Percentiles rank a stretch among this genome's conserved stretches.
These are phyloP conservation scores for Tricladium varicosporioides DNA, from an alignment of 2,329 filamentous ascomycete species.

Conservation along the genomic window DNA sequence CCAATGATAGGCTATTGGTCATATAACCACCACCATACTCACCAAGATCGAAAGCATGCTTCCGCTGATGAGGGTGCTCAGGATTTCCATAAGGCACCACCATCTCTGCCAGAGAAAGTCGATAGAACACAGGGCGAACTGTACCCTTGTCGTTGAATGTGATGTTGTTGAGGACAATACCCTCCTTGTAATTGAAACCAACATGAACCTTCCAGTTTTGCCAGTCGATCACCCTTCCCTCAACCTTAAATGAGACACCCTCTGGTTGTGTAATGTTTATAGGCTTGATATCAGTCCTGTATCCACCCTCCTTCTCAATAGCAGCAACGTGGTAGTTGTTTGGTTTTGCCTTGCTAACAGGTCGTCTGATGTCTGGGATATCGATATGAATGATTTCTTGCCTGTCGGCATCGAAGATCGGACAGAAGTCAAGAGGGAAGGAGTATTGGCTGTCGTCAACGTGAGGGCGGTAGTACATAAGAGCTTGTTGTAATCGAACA, in stretches of 20 bases:
- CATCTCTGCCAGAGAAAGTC: slow-evolving; percentile 89
- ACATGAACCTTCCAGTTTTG: slow-evolving; percentile 93
- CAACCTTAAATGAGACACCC: slow-evolving; percentile 80
- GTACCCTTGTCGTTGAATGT: slow-evolving; percentile 82
- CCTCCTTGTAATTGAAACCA: slow-evolving; percentile 93
- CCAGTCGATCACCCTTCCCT: slow-evolving; percentile 75
- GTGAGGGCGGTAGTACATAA: slow-evolving; percentile 93
- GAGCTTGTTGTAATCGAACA: slow-evolving; percentile 80
- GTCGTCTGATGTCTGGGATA: slow-evolving; percentile 73
- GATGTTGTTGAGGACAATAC: slow-evolving; percentile 86
- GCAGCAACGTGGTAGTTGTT: slow-evolving; percentile 78
- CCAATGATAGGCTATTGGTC: slow-evolving; percentile 73
- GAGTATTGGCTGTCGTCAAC: slow-evolving; percentile 87
- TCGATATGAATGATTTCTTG: slow-evolving; percentile 51
- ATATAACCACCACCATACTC: slow-evolving; percentile 83
- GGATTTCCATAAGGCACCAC: slow-evolving; percentile 87
- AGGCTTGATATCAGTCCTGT: slow-evolving; percentile 76
- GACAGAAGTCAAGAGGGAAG: slow-evolving; percentile 90
- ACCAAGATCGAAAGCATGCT: slow-evolving; percentile 78
- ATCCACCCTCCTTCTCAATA: slow-evolving; percentile 73
- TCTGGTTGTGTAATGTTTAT: slow-evolving; percentile 86
- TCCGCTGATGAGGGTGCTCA: slow-evolving; percentile 75
- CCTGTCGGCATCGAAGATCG: slow-evolving; percentile 87
- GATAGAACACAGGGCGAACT: slow-evolving; percentile 79
- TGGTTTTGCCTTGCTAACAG: slow-evolving; percentile 66